phyloP scores from a whole-genome alignment of 495 filamentous ascomycete species.

The Trichoderma reesei region DNA sequence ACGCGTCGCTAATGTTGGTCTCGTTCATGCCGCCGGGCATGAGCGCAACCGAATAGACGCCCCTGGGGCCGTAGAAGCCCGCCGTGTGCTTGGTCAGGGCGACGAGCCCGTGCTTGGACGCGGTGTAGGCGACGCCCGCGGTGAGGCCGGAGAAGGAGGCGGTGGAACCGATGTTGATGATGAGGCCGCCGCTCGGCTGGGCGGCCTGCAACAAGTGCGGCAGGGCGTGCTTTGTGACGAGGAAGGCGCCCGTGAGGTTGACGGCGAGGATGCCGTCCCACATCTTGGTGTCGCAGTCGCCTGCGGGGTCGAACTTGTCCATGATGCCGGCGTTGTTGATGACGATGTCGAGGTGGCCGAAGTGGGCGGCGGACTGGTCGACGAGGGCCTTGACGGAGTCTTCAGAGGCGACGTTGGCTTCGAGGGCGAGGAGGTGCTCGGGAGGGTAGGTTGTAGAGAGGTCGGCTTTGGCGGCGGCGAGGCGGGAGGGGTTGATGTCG shows the following conservation, averaged over 20 bases:
- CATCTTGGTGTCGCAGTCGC: conserved; percentile 34
- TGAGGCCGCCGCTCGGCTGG: conserved; percentile 22
- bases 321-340: conserved; percentile 45
- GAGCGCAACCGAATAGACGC: conserved; percentile 48
- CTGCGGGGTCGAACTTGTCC: conserved; percentile 46
- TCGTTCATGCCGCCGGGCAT: conserved; percentile 47
- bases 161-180: conserved; percentile 42
- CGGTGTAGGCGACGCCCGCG: conserved; percentile 46
- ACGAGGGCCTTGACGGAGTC: conserved; percentile 26
- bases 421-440: conserved; percentile 20
- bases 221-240: conserved; percentile 44
- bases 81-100: conserved; percentile 57
- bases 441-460: conserved; percentile 16
- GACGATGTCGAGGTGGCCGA: conserved; percentile 37
- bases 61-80: conserved; percentile 45
- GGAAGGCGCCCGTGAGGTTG: conserved; percentile 50
- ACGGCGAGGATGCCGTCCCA: conserved; percentile 51
- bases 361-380: conserved; percentile 24
- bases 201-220: conserved; percentile 23
- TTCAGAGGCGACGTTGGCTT: conserved; percentile 30
- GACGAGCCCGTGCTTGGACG: conserved; percentile 43
- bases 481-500: conserved; percentile 36
- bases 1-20: conserved; percentile 45
- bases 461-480: conserved; percentile 23
- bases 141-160: conserved; percentile 23